These are phyloP conservation scores for Thalassiosira allenii DNA, from an alignment of 352 stramenopile species.

Conservation along the genomic window DNA sequence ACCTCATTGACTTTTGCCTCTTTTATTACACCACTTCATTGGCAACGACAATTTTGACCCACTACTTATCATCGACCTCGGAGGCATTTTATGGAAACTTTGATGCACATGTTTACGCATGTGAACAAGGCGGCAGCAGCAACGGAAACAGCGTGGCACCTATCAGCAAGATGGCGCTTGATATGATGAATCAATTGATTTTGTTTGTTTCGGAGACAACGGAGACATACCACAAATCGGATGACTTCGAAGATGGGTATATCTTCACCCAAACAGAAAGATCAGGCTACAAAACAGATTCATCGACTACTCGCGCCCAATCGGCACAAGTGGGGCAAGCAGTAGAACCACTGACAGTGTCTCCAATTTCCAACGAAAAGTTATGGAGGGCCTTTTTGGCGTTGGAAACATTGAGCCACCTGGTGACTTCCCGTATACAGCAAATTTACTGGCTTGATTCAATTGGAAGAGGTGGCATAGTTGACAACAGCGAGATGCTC, in stretches of 20 bases:
- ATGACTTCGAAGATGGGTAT: conserved; percentile 82
- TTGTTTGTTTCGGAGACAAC: conserved; percentile 68
- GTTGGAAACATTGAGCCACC: conserved; percentile 43
- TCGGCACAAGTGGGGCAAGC: conserved; percentile 17
- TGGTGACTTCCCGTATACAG: conserved; percentile 53
- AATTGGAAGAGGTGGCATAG: conserved; percentile 11
- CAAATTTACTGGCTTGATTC: conserved; percentile 46
- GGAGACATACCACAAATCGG: conserved; percentile 76
- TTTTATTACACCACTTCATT: conserved; percentile 62
- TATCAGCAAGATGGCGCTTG: conserved; percentile 49
- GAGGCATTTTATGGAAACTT: conserved; percentile 52
- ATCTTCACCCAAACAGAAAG: conserved; percentile 68
- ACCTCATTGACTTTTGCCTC: conserved; percentile 52
- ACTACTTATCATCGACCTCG: conserved; percentile 52
- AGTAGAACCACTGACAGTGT: conserved; percentile 20
- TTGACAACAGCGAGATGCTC: not conserved
- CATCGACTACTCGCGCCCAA: conserved; percentile 9
- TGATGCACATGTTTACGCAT: conserved; percentile 20
- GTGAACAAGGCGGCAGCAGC: not conserved
- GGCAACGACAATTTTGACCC: conserved; percentile 51
- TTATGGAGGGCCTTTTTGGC: conserved; percentile 63
- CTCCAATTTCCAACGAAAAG: conserved; percentile 49
- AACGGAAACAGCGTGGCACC: conserved; percentile 12
- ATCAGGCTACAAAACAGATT: conserved; percentile 48
- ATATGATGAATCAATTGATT: conserved; percentile 58